These are phyloP conservation scores for Zoysia pacifica DNA, from an alignment of 176 grass and related monocot genomes.

Conservation along the genomic window DNA sequence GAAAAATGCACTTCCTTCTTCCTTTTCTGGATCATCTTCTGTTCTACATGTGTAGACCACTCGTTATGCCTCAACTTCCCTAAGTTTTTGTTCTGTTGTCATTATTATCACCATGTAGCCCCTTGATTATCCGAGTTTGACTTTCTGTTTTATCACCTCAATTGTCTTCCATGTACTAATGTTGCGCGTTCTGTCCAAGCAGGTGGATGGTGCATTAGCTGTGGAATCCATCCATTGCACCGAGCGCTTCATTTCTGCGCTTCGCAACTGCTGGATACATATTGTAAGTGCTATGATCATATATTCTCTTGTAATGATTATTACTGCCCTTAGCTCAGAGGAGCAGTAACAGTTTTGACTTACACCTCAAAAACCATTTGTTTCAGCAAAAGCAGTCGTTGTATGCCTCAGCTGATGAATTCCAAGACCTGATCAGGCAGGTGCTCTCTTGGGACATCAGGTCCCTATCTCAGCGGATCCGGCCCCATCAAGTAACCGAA, in stretches of 20 bases:
- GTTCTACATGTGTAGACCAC: not conserved
- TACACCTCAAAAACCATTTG: constrained; percentile 20
- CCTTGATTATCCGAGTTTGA: too few relatives aligned
- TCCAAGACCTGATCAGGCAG: constrained; percentile 69
- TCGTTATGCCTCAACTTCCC: too few relatives aligned
- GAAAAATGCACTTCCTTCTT: too few relatives aligned
- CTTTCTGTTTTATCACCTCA: not conserved
- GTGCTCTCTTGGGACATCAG: constrained; percentile 91
- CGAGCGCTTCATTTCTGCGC: constrained; percentile 56
- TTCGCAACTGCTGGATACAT: constrained; percentile 65
- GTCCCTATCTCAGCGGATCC: constrained; percentile 70
- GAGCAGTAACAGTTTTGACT: not conserved
- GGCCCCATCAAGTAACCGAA: constrained; percentile 52
- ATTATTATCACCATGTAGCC: too few relatives aligned
- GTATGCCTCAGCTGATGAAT: constrained; percentile 67
- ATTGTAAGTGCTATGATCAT: constrained; percentile 50
- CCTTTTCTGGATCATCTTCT: not conserved
- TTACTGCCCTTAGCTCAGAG: not conserved
- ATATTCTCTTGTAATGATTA: not conserved
- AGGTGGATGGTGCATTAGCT: constrained; percentile 63
- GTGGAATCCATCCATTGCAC: constrained; percentile 71
- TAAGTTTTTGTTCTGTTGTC: too few relatives aligned
- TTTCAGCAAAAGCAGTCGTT: constrained; percentile 67
- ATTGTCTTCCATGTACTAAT: constrained; percentile 25
- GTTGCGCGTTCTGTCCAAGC: constrained; percentile 20